Evolutionary conservation across 2,329 filamentous ascomycete genomes (phyloP), one percentile per base, ranked within the genome.

Genomic region (Trichoderma oligosporum): DNA sequence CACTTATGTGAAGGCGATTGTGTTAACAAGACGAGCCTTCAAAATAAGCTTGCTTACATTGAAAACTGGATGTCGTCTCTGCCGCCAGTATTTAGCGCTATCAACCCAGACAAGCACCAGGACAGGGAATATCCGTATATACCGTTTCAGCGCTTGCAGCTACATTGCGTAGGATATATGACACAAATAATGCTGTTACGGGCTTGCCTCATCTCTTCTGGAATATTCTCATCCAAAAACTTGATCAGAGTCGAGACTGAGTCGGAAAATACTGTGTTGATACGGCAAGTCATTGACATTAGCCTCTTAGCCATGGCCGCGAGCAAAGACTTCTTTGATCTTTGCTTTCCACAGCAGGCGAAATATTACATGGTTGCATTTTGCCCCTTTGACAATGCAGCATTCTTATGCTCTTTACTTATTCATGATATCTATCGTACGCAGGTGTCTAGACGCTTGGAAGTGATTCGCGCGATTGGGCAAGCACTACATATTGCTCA

Each of bases 361-460:
- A 55, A 55, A 29, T 55, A 55, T 11, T 55, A 46, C 16, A 46
- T 55, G 31, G 41, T 55, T 12, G 24, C 52, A 7, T 55, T 55
- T 22, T 46, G 39, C 14, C 52, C 52, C 3, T 55, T 55, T 29
- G 52, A 55, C 24, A 55, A 55, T 16, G 52, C 52, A 39, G 41
- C 52, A 16, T 4, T 55, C 5, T 39, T 47, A 35, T 46, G 52
- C 24, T 55, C 42, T 31, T 31, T 55, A 41, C 8, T 55, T 12
- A 38, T 55, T 11, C 41, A 55, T 9, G 52, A 47, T 9, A 2
- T 18, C 16, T 8, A 22, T n/a, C 31, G 41, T 3, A 24, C 24
- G 16, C n/a, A 36, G 22, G 9, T 47, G 11, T 41, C 41, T 22
- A 36, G 41, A 16, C 42, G 42, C n/a, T 29, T 14, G 8, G 41